phyloP scores from a whole-genome alignment of 2,329 filamentous ascomycete genomes.

The Aquanectria penicillioides region DNA sequence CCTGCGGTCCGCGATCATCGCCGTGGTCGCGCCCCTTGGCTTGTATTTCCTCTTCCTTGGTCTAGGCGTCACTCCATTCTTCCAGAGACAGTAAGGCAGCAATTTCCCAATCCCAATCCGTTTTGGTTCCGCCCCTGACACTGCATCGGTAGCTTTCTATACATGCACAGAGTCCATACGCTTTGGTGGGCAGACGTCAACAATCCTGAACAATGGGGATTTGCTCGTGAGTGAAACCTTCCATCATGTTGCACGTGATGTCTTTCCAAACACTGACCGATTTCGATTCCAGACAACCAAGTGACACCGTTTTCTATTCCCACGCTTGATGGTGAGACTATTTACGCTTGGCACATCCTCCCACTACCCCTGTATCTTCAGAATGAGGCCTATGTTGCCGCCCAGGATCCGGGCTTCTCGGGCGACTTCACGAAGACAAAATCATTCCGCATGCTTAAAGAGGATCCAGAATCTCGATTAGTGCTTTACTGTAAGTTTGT shows the following conservation, averaged over 20 bases:
- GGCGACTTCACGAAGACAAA: conserved; percentile 65
- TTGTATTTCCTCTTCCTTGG: conserved; percentile 75
- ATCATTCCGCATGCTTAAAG: conserved; percentile 69
- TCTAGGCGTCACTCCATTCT: conserved; percentile 71
- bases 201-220: conserved; percentile 84
- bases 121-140: conserved; percentile 23
- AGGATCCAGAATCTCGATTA: conserved; percentile 71
- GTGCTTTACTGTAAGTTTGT: conserved; percentile 69
- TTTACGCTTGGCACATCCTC: conserved; percentile 93
- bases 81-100: conserved; percentile 78
- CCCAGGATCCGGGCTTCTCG: conserved; percentile 60
- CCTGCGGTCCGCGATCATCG: conserved; percentile 53
- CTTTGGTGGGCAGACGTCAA: conserved; percentile 78
- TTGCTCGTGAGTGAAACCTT: conserved; percentile 70
- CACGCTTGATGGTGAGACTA: conserved; percentile 78
- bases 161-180: conserved; percentile 83
- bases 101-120: conserved; percentile 40
- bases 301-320: conserved; percentile 84
- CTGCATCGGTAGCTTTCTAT: conserved; percentile 71
- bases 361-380: conserved; percentile 80
- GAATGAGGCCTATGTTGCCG: conserved; percentile 71
- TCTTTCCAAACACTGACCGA: conserved; percentile 17
- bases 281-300: conserved; percentile 73
- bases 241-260: not conserved
- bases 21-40: conserved; percentile 67